Conservation (phyloP, 768 basidiomycete species). For the Rhodotorula sphaerocarpa region DNA sequence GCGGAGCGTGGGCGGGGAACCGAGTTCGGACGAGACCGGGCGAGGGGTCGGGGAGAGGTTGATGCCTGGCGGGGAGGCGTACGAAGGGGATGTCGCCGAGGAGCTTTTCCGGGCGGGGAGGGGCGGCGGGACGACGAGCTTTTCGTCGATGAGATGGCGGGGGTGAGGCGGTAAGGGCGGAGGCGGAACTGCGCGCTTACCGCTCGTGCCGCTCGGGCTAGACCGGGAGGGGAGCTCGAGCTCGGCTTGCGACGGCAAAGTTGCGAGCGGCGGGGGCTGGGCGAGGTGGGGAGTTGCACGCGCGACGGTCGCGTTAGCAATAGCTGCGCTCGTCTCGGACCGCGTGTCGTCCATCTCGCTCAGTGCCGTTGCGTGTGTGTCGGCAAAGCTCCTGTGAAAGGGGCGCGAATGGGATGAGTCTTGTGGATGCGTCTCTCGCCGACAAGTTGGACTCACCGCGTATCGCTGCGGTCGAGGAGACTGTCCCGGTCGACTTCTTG, state of each 20-base stretch:
- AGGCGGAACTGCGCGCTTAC: background rate
- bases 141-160: slow-evolving; percentile 1
- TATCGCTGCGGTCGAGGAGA: slow-evolving; percentile 19
- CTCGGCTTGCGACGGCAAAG: background rate
- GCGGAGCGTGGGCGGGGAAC: slow-evolving; percentile 35
- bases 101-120: slow-evolving; percentile 1
- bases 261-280: slow-evolving; percentile 4
- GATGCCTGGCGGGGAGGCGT: background rate
- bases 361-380: slow-evolving; percentile 32
- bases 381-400: slow-evolving; percentile 33
- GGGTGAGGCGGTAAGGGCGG: background rate
- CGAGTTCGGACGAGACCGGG: slow-evolving; percentile 7
- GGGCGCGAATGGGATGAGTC: background rate
- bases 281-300: background rate
- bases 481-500: background rate
- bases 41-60: slow-evolving; percentile 14
- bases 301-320: background rate
- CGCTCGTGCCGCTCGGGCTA: too few relatives aligned
- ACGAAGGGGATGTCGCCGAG: background rate
- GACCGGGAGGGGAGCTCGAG: background rate
- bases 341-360: background rate
- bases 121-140: background rate
- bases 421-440: fast-evolving
- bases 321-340: background rate
- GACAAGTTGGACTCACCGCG: slow-evolving; percentile 14